Base-by-base conservation (phyloP, 2,329 filamentous ascomycete genomes). In the Fusarium globosum region DNA sequence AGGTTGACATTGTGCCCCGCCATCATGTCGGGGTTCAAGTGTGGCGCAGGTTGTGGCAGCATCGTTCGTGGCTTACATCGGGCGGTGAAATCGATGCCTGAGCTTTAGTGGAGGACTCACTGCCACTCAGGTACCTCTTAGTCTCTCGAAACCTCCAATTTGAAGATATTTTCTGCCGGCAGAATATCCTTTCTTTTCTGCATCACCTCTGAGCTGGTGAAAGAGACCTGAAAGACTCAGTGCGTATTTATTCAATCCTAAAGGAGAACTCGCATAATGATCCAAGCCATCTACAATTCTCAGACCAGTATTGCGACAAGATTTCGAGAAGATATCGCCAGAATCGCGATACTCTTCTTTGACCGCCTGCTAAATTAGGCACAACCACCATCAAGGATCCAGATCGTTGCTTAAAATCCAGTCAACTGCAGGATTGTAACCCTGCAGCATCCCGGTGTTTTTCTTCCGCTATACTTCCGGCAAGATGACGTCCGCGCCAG, bases 401-500 rank as follows among this genome's bases (percentile, higher is more conserved):
- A 36, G 45, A 69, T 69, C 26, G n/a, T 7, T 70, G 45, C 39
- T 65, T 49, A 69, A 69, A 69, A 55, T 63, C 55, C 42, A 51
- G 49, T 41, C 30, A 65, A 23, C 38, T 14, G 49, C 39, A 45
- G 36, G 30, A 43, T 43, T 66, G 28, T 33, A 18, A 36, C 28
- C n/a, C 21, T n/a, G 20, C 46, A 21, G 41, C 36, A 36, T 36
- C 26, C 39, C 16, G 28, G 41, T 20, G 7, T 41, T 53, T 48
- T 28, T 12, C 56, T 71, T 49, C n/a, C 55, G 12, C 16, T 36
- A 39, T 20, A 58, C 26, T n/a, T 30, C n/a, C 43, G 39, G 21
- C 7, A 63, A 61, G 30, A 72, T 76, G 56, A 63, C 74, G 13
- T 79, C 79, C 23, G 78, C 80, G 5, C 68, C 76, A 46, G 82